Evolutionary conservation across 495 filamentous ascomycete species (phyloP).

Genomic region (Penicillium verhagenii): DNA sequence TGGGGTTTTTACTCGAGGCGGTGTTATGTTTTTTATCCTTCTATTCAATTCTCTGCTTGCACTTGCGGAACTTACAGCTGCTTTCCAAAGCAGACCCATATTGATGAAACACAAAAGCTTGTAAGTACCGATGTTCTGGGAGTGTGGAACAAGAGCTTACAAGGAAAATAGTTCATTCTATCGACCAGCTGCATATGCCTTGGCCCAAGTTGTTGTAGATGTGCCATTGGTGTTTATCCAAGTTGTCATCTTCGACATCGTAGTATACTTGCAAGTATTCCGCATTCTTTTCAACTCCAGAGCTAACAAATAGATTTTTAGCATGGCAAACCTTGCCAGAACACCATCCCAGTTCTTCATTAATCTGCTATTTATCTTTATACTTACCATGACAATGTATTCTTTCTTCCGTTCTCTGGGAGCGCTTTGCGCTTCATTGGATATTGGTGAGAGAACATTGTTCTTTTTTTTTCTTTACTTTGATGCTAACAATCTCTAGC

Average conservation of each 20-base stretch:
- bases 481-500: not conserved
- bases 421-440: slow-evolving; percentile 59
- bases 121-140: slow-evolving; percentile 20
- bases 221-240: slow-evolving; percentile 69
- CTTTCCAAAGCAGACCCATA: slow-evolving; percentile 69
- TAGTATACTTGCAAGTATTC: slow-evolving; percentile 65
- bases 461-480: too few species aligned
- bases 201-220: slow-evolving; percentile 76
- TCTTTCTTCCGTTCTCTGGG: slow-evolving; percentile 77
- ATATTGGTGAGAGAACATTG: slow-evolving; percentile 45
- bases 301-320: slow-evolving; percentile 13
- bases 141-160: not conserved
- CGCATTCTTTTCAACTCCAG: not conserved
- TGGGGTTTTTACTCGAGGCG: slow-evolving; percentile 49
- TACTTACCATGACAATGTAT: slow-evolving; percentile 72
- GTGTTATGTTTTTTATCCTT: slow-evolving; percentile 70
- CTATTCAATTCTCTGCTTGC: slow-evolving; percentile 81
- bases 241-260: slow-evolving; percentile 67
- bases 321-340: slow-evolving; percentile 59
- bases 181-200: slow-evolving; percentile 72
- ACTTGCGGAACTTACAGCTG: slow-evolving; percentile 69
- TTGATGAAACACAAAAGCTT: slow-evolving; percentile 80
- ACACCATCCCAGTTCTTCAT: slow-evolving; percentile 85
- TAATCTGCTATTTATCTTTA: slow-evolving; percentile 57
- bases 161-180: slow-evolving; percentile 64